Evolutionary conservation across 2,329 filamentous ascomycete genomes (phyloP), one percentile per base, ranked within the genome.

Genomic region (Diaporthe citri): DNA sequence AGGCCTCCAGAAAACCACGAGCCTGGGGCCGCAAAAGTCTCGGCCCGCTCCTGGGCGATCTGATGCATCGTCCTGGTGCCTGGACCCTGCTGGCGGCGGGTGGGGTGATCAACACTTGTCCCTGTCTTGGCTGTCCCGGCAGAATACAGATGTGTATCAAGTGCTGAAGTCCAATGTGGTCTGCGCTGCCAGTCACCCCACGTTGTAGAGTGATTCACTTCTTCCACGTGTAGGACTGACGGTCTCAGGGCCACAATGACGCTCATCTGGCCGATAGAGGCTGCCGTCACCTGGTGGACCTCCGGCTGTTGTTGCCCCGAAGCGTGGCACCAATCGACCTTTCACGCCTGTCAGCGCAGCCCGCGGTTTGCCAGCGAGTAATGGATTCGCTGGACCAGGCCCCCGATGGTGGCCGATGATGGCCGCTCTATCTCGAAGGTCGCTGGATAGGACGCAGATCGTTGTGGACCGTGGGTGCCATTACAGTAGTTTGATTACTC

Each of bases 51-150:
- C 64, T 67, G 31, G 46, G 48, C 46, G 64, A 67, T 67, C 64
- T 52, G 64, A 67, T 67, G 46, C 55, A 39, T 41, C 46, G 64
- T 39, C 34, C 34, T 52, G 64, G 64, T 69, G 64, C 64, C 64
- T 69, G 64, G 64, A 69, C 64, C 64, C 64, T 55, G 64, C 46
- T 69, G 46, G 64, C 64, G 22, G 31, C 64, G 34, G n/a, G 64
- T 69, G 64, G 64, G 64, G 64, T 55, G 64, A 69, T 69, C 64
- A 69, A 55, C 64, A 69, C 25, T 22, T n/a, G 36, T n/a, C 64
- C 64, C 48, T 46, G 64, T 39, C 64, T 69, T 55, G 46, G 46
- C 64, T 48, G 15, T n/a, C 62, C 17, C 25, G 60, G 59, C 59
- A 62, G 59, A 62, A 39, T 22, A 48, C 39, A 46, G 46, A 64